phyloP scores from a whole-genome alignment of 768 basidiomycete species.

The Coprinellus aureogranulatus region DNA sequence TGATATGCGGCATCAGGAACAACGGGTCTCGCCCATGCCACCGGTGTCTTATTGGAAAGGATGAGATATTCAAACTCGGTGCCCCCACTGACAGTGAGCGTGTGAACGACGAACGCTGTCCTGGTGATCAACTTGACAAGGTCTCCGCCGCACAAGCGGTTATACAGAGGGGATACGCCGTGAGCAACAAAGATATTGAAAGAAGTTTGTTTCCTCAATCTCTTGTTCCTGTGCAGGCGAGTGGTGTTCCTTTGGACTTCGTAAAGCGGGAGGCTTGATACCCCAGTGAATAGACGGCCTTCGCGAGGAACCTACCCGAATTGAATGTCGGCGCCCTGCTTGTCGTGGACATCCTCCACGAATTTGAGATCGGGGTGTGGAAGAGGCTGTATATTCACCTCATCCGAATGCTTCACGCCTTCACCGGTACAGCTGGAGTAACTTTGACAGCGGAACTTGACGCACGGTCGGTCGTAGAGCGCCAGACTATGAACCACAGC shows the following conservation, averaged over 20 bases:
- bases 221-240: too few species aligned
- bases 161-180: too few species aligned
- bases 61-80: background rate
- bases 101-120: background rate
- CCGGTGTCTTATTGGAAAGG: background rate
- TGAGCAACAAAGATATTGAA: too few species aligned
- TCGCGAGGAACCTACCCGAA: background rate
- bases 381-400: constrained; percentile 35
- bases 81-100: background rate
- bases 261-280: background rate
- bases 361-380: constrained; percentile 39
- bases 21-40: background rate
- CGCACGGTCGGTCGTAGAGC: constrained; percentile 17
- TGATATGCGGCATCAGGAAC: background rate
- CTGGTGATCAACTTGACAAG: too few species aligned
- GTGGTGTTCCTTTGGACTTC: too few species aligned
- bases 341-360: constrained; percentile 33
- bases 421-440: constrained; percentile 9
- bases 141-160: too few species aligned
- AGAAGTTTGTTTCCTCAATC: too few species aligned
- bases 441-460: constrained; percentile 21
- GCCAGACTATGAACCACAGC: too few species aligned
- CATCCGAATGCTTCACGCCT: constrained; percentile 26
- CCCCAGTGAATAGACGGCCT: background rate
- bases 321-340: constrained; percentile 18